Evolutionary conservation across 257 asterid species (phyloP).

Genomic region (Leonotis leonurus): DNA sequence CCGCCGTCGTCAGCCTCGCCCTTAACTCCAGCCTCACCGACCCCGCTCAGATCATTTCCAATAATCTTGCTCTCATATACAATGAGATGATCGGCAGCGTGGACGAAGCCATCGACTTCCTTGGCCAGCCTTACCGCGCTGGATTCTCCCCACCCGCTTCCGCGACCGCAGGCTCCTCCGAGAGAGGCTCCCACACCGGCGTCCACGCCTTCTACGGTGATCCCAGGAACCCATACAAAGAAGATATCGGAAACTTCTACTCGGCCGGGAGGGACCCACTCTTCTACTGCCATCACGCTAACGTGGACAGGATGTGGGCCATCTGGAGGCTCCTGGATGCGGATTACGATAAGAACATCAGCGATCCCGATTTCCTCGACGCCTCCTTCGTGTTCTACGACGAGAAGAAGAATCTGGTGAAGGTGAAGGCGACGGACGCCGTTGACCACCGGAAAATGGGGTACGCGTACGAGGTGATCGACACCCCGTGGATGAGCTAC

Average conservation of each 20-base stretch:
- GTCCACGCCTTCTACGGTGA: slow-evolving; percentile 32
- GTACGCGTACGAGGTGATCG: slow-evolving; percentile 20
- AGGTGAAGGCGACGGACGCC: slow-evolving; percentile 24
- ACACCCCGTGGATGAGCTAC: slow-evolving; percentile 26
- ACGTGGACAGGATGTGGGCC: slow-evolving; percentile 38
- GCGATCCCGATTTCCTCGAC: slow-evolving; percentile 21
- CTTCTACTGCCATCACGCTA: slow-evolving; percentile 36
- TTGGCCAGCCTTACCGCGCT: not conserved
- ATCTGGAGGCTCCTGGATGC: slow-evolving; percentile 17
- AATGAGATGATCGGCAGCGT: slow-evolving; percentile 29
- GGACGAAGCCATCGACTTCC: not conserved
- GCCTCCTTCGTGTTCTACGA: slow-evolving; percentile 35
- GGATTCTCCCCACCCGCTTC: slow-evolving; percentile 8
- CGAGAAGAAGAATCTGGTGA: slow-evolving; percentile 32
- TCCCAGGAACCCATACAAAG: not conserved
- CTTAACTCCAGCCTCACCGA: not conserved
- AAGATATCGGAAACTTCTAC: slow-evolving; percentile 44
- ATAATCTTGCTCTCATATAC: slow-evolving; percentile 27
- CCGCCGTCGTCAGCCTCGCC: slow-evolving; percentile 7
- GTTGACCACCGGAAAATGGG: slow-evolving; percentile 25
- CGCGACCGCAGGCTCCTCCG: slow-evolving; percentile 22
- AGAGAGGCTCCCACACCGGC: slow-evolving; percentile 26
- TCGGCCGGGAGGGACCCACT: slow-evolving; percentile 27
- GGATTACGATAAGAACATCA: not conserved
- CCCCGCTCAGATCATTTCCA: not conserved